A percentile compares a stretch with the other conserved stretches of the same genome.
These are phyloP conservation scores for Amoeboaphelidium protococcarum DNA, from an alignment of 371 early-diverging fungal species.

Conservation along the genomic window DNA sequence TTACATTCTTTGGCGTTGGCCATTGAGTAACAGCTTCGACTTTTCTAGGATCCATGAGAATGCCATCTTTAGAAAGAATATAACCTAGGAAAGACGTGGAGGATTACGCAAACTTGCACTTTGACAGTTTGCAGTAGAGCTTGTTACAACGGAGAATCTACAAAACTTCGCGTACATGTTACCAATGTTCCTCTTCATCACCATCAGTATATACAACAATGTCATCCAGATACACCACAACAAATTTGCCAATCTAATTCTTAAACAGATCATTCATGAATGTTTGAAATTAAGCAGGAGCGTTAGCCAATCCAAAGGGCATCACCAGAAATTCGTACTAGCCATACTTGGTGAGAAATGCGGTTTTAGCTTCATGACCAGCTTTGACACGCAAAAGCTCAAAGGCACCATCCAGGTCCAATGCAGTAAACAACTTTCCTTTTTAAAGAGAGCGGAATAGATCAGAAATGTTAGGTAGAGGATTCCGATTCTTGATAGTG, in stretches of 20 bases:
- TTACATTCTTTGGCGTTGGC: conserved; percentile 9
- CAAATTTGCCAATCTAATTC: conserved; percentile 11
- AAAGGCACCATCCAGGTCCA: conserved; percentile 19
- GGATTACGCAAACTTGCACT: conserved; percentile 17
- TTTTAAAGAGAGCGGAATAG: conserved; percentile 11
- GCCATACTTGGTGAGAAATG: conserved; percentile 8
- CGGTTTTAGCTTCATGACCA: conserved; percentile 7
- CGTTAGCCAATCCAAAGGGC: conserved; percentile 20
- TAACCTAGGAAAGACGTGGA: conserved; percentile 16
- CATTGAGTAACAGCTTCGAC: conserved; percentile 13
- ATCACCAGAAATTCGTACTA: conserved; percentile 19
- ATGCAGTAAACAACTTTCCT: conserved; percentile 14
- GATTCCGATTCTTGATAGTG: conserved; percentile 14
- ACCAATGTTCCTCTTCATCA: conserved; percentile 16
- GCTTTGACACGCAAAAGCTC: conserved; percentile 10
- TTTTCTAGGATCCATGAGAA: conserved; percentile 9
- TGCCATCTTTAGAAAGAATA: conserved; percentile 6
- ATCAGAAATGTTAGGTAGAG: conserved; percentile 18
- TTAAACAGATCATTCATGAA: conserved; percentile 14
- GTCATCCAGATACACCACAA: conserved; percentile 23
- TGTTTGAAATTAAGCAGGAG: conserved; percentile 16
- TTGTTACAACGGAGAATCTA: conserved; percentile 8
- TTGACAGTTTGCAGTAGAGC: conserved; percentile 16
- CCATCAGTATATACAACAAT: conserved; percentile 22
- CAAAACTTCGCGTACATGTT: conserved; percentile 12